These are phyloP conservation scores for Plicaturopsis crispa DNA, from an alignment of 768 basidiomycete species.

Conservation along the genomic window DNA sequence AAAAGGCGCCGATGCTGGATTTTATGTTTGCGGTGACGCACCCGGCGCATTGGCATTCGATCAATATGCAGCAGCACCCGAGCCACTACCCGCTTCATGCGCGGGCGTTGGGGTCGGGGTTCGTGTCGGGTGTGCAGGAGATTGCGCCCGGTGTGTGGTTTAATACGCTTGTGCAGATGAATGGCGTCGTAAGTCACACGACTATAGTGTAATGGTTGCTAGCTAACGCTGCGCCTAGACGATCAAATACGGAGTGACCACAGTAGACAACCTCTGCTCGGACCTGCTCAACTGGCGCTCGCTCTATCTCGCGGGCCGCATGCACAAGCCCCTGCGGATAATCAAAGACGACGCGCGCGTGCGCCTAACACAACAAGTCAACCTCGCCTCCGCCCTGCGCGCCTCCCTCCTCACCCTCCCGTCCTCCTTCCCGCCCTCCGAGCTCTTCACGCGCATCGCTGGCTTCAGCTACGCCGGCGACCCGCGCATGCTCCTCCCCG, in stretches of 20 bases:
- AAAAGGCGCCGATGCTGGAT: slow-evolving; percentile 76
- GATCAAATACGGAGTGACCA: slow-evolving; percentile 96
- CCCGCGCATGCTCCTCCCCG: slow-evolving; percentile 89
- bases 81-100: slow-evolving; percentile 87
- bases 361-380: slow-evolving; percentile 87
- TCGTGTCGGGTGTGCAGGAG: slow-evolving; percentile 74
- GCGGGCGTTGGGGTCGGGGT: slow-evolving; percentile 75
- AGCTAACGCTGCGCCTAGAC: slow-evolving; percentile 35
- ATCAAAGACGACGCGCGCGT: slow-evolving; percentile 91
- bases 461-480: slow-evolving; percentile 85
- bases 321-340: slow-evolving; percentile 96
- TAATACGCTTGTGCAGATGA: slow-evolving; percentile 81
- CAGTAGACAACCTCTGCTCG: slow-evolving; percentile 79
- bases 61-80: slow-evolving; percentile 90
- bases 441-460: slow-evolving; percentile 82
- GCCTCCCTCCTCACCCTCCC: slow-evolving; percentile 87
- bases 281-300: slow-evolving; percentile 92
- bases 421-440: slow-evolving; percentile 68
- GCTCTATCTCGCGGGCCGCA: slow-evolving; percentile 89
- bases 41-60: slow-evolving; percentile 87
- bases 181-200: slow-evolving; percentile 63
- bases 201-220: background rate
- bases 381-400: slow-evolving; percentile 84
- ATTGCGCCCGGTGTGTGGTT: slow-evolving; percentile 91
- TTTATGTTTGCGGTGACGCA: slow-evolving; percentile 96